A percentile compares a stretch with the other conserved stretches of the same genome.
These are phyloP conservation scores for Theobroma grandiflorum DNA, from an alignment of 441 rosid species.

Conservation along the genomic window DNA sequence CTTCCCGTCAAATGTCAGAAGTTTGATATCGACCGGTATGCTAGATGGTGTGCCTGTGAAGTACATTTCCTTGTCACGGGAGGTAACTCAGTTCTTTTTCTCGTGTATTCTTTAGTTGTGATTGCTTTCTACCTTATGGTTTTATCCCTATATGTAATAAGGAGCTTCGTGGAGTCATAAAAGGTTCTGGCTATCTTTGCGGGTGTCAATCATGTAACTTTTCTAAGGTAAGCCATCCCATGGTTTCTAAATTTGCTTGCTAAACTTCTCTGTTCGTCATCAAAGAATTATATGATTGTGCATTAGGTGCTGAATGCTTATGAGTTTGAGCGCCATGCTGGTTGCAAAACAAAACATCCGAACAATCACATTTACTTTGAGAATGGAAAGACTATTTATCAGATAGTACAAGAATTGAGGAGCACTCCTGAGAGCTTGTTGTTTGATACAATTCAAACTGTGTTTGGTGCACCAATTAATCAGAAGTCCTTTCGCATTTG, in stretches of 20 bases:
- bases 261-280: conserved; percentile 18
- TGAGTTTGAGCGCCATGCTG: conserved; percentile 82
- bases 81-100: conserved; percentile 47
- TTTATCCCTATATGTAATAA: conserved; percentile 30
- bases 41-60: conserved; percentile 83
- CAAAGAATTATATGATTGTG: conserved; percentile 23
- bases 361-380: conserved; percentile 82
- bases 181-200: conserved; percentile 79
- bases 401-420: conserved; percentile 77
- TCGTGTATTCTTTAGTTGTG: conserved; percentile 24
- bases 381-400: conserved; percentile 80
- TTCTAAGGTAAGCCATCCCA: conserved; percentile 57
- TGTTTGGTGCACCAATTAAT: conserved; percentile 72
- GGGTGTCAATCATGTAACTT: conserved; percentile 71
- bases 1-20: conserved; percentile 83
- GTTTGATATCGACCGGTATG: conserved; percentile 72
- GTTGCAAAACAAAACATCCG: conserved; percentile 85
- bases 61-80: conserved; percentile 69
- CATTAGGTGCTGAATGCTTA: conserved; percentile 71
- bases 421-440: conserved; percentile 63
- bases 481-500: conserved; percentile 74
- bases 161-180: conserved; percentile 73
- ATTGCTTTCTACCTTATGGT: conserved; percentile 24
- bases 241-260: conserved; percentile 1
- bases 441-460: conserved; percentile 66